A percentile compares a stretch with the other conserved stretches of the same genome.
phyloP scores from a whole-genome alignment of 1,284 basidiomycete species.

The Puccinia polysora region DNA sequence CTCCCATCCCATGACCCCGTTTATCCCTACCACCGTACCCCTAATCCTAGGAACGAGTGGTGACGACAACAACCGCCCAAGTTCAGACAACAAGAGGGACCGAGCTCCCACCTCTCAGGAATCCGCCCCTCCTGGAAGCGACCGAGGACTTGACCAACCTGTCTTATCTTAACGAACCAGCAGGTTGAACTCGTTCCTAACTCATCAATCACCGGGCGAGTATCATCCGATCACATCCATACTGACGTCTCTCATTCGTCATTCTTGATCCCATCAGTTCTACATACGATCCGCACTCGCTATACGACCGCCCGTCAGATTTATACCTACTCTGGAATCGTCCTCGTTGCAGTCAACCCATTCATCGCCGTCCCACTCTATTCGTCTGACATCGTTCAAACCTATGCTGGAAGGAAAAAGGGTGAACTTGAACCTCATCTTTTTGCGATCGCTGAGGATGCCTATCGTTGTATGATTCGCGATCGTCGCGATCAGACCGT shows the following conservation, averaged over 20 bases:
- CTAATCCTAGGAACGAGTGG: constrained; percentile 63
- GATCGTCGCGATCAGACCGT: constrained; percentile 96
- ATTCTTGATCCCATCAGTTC: constrained; percentile 63
- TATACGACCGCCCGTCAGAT: constrained; percentile 89
- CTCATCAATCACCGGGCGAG: too few species aligned
- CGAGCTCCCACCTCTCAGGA: constrained; percentile 80
- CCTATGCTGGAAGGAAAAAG: constrained; percentile 84
- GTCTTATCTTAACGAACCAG: constrained; percentile 96
- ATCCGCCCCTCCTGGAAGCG: constrained; percentile 91
- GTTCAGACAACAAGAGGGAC: constrained; percentile 68
- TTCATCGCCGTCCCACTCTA: constrained; percentile 64
- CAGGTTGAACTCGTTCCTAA: constrained; percentile 59
- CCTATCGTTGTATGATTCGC: constrained; percentile 93
- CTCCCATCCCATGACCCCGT: constrained; percentile 16
- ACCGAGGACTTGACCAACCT: constrained; percentile 96
- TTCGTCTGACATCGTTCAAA: constrained; percentile 93
- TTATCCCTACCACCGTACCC: background rate
- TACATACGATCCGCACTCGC: constrained; percentile 93
- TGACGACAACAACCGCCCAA: constrained; percentile 64
- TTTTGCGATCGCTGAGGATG: constrained; percentile 98
- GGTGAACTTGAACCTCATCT: constrained; percentile 96
- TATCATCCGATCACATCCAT: too few species aligned
- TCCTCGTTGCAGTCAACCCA: constrained; percentile 96
- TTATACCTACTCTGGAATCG: constrained; percentile 97
- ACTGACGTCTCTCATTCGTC: too few species aligned